Evolutionary conservation across 192 early-diverging fungal species (phyloP).

Genomic region (Geosiphon pyriformis): DNA sequence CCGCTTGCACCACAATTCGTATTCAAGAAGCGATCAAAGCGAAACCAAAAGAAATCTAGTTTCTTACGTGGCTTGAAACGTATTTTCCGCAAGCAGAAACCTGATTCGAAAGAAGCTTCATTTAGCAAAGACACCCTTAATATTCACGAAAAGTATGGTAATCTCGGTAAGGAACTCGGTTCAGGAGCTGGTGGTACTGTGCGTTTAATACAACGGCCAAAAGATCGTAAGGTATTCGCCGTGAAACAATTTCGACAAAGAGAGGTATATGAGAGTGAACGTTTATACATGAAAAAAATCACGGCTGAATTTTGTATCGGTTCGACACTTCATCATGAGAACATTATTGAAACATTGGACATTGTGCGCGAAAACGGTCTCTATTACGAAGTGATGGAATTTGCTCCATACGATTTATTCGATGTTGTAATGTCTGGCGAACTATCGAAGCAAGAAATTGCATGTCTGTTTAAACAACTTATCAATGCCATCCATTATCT

Average conservation of each 20-base stretch:
- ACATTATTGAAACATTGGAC: slow-evolving; percentile 74
- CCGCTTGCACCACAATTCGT: too few relatives aligned
- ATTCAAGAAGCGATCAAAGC: too few relatives aligned
- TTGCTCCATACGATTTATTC: slow-evolving; percentile 86
- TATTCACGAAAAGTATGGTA: slow-evolving; percentile 59
- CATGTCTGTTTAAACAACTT: slow-evolving; percentile 86
- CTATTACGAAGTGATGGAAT: slow-evolving; percentile 85
- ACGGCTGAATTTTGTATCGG: slow-evolving; percentile 81
- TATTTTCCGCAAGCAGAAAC: too few relatives aligned
- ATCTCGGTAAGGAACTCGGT: slow-evolving; percentile 58
- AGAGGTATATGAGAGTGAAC: slow-evolving; percentile 57
- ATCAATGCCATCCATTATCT: slow-evolving; percentile 78
- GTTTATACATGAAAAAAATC: slow-evolving; percentile 76
- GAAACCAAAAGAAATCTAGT: too few relatives aligned
- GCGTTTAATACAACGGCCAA: slow-evolving; percentile 54
- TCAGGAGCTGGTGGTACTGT: slow-evolving; percentile 69
- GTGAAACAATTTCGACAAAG: slow-evolving; percentile 78
- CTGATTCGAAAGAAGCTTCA: too few relatives aligned
- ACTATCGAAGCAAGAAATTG: slow-evolving; percentile 73
- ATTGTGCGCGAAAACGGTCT: slow-evolving; percentile 62
- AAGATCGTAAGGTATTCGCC: slow-evolving; percentile 63
- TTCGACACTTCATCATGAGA: slow-evolving; percentile 67
- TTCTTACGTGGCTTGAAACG: too few relatives aligned
- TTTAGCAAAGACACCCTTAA: too few relatives aligned
- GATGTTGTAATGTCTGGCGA: slow-evolving; percentile 67